A percentile compares a stretch with the other conserved stretches of the same genome.
Conservation (phyloP, 1,139 yeast genomes). For the Geotrichum carabidarum region DNA sequence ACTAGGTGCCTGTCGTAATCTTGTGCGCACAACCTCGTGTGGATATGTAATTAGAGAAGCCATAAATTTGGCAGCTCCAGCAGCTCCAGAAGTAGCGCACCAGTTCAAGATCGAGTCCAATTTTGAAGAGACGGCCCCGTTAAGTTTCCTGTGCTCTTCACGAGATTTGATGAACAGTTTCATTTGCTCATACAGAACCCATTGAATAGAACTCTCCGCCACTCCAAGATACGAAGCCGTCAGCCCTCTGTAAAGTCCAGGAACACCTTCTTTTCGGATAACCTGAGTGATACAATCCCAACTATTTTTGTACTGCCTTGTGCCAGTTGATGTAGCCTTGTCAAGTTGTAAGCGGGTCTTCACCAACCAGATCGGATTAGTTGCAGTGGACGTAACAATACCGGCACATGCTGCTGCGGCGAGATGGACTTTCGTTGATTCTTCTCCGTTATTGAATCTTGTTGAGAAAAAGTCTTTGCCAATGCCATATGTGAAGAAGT, state of each 20-base stretch:
- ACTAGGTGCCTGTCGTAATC: constrained; percentile 90
- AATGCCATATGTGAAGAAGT: constrained; percentile 93
- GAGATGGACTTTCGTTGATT: constrained; percentile 81
- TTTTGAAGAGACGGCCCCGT: constrained; percentile 45
- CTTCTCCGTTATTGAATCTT: constrained; percentile 65
- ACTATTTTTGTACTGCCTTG: constrained; percentile 70
- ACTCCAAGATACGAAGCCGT: constrained; percentile 95
- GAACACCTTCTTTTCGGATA: constrained; percentile 68
- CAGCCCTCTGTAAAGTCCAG: constrained; percentile 78
- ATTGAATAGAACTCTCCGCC: constrained; percentile 86
- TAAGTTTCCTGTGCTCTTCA: constrained; percentile 40
- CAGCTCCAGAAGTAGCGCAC: constrained; percentile 96
- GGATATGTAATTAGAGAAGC: constrained; percentile 95
- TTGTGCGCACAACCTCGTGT: constrained; percentile 93
- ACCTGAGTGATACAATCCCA: constrained; percentile 77
- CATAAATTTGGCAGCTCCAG: constrained; percentile 90
- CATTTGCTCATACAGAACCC: constrained; percentile 97
- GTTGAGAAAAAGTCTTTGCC: constrained; percentile 68
- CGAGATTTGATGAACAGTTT: constrained; percentile 61
- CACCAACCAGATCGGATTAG: constrained; percentile 98
- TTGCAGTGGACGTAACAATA: constrained; percentile 91
- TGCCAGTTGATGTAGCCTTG: constrained; percentile 45
- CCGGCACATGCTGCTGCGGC: constrained; percentile 92
- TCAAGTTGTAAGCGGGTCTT: constrained; percentile 93
- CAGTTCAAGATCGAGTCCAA: constrained; percentile 74